These are phyloP conservation scores for Chimonanthus praecox DNA, from an alignment of 164 flowering plant species.

Conservation along the genomic window DNA sequence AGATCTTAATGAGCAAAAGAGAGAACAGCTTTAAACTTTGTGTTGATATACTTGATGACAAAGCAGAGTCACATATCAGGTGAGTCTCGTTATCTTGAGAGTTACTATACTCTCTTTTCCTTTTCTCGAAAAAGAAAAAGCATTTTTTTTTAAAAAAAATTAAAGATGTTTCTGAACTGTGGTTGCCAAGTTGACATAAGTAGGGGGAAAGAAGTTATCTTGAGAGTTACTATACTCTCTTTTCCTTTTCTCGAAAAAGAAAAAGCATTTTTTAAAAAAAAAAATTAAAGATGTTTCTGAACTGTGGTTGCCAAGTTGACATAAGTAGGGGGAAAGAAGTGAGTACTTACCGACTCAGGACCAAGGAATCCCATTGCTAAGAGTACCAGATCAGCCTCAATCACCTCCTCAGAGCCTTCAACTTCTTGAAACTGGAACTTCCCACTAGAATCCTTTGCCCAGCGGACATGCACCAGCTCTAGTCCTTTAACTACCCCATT, in stretches of 20 bases:
- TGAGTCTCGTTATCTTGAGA: too few relatives aligned
- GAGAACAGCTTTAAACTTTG: too few relatives aligned
- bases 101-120: too few relatives aligned
- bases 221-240: too few relatives aligned
- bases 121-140: too few relatives aligned
- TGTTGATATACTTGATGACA: too few relatives aligned
- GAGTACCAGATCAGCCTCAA: conserved; percentile 82
- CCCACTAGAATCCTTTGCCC: conserved; percentile 95
- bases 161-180: background rate
- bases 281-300: too few relatives aligned
- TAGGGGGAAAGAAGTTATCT: background rate
- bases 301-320: background rate
- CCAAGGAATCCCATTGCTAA: conserved; percentile 99
- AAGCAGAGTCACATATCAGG: too few relatives aligned
- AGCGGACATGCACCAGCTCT: conserved; percentile 68
- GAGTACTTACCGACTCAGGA: conserved; percentile 75
- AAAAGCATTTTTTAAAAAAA: too few relatives aligned
- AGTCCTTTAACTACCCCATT: conserved; percentile 78
- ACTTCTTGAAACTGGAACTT: conserved; percentile 79
- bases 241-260: too few relatives aligned
- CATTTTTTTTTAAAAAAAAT: too few relatives aligned
- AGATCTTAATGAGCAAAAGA: too few relatives aligned
- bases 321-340: background rate
- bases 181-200: background rate
- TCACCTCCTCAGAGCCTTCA: conserved; percentile 77